phyloP scores from a whole-genome alignment of 805 yeast species.

The Candida nanaspora region DNA sequence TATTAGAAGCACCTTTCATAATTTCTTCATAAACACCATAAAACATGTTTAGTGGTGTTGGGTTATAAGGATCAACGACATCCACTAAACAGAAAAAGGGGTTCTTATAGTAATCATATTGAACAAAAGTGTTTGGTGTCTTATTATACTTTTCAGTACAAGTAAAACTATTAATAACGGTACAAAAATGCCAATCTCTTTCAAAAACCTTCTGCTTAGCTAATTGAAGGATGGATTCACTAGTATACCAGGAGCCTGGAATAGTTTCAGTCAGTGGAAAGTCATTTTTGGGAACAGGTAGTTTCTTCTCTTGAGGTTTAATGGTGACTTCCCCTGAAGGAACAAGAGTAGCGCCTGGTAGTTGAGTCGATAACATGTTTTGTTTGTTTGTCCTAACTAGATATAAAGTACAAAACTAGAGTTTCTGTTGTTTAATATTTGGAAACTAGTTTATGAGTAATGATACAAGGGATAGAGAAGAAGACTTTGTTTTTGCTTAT shows the following conservation, averaged over 20 bases:
- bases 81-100: constrained; percentile 21
- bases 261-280: constrained; percentile 9
- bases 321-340: neutral
- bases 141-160: constrained; percentile 10
- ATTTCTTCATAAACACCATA: constrained; percentile 19
- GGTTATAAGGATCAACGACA: constrained; percentile 16
- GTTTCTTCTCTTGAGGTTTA: neutral
- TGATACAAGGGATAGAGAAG: neutral
- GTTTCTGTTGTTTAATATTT: too few species aligned
- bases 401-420: too few species aligned
- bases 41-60: constrained; percentile 10
- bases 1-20: constrained; percentile 6
- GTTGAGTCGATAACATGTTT: neutral
- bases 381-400: too few species aligned
- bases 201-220: constrained; percentile 16
- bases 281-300: neutral
- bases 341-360: neutral
- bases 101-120: constrained; percentile 17
- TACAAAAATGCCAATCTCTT: constrained; percentile 23
- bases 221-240: constrained; percentile 15
- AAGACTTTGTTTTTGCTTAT: too few species aligned
- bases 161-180: constrained; percentile 13
- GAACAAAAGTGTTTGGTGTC: constrained; percentile 14
- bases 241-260: constrained; percentile 21
- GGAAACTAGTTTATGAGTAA: too few species aligned